Evolutionary conservation across 495 filamentous ascomycete genomes (phyloP).

Genomic region (Aspergillus olivimuriae): DNA sequence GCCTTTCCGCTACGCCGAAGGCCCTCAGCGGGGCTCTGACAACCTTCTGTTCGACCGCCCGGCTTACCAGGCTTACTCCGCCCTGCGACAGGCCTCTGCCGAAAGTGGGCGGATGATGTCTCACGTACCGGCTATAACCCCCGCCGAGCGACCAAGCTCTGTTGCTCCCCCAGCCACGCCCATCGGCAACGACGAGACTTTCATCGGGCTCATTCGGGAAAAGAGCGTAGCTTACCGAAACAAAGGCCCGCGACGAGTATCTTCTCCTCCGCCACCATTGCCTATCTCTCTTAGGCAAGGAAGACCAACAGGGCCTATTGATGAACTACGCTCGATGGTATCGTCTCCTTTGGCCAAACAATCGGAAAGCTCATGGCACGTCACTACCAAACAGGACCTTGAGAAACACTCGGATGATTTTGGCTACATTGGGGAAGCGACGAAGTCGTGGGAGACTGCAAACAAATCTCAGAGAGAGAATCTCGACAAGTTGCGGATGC

Average conservation of each 20-base stretch:
- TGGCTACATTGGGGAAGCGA: conserved; percentile 39
- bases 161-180: conserved; percentile 10
- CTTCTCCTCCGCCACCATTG: conserved; percentile 22
- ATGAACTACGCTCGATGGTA: conserved; percentile 31
- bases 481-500: conserved; percentile 42
- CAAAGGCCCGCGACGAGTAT: conserved; percentile 9
- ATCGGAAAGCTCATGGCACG: conserved; percentile 30
- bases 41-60: conserved; percentile 31
- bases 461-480: conserved; percentile 34
- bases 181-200: conserved; percentile 34
- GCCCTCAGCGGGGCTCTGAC: conserved; percentile 41
- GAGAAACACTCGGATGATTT: conserved; percentile 41
- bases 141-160: conserved; percentile 13
- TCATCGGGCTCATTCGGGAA: conserved; percentile 41
- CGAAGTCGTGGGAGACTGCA: conserved; percentile 40
- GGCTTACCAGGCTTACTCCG: conserved; percentile 42
- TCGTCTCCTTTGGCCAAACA: conserved; percentile 30
- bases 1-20: conserved; percentile 42
- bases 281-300: conserved; percentile 26
- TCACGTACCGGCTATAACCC: conserved; percentile 16
- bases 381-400: conserved; percentile 27
- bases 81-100: conserved; percentile 36
- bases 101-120: conserved; percentile 41
- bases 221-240: conserved; percentile 36
- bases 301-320: conserved; percentile 18